Conservation (phyloP, 768 basidiomycete genomes). For the Trametes gibbosa region DNA sequence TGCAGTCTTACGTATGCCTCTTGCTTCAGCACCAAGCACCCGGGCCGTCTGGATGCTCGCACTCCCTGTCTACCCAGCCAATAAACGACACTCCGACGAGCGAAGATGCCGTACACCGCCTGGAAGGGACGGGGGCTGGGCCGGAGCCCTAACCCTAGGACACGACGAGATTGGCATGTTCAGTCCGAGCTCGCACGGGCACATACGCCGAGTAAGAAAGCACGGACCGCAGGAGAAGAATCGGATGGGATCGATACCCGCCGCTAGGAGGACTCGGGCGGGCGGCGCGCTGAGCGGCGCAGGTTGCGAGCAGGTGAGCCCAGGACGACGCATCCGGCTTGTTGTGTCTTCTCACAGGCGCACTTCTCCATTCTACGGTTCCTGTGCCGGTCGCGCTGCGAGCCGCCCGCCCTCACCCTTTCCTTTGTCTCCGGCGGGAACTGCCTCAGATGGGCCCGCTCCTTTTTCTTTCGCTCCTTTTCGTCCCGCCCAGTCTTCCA, state of each 20-base stretch:
- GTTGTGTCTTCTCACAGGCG: conserved; percentile 15
- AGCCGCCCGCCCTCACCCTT: background rate
- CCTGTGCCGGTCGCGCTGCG: conserved; percentile 18
- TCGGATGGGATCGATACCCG: conserved; percentile 15
- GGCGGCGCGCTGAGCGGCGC: conserved; percentile 1
- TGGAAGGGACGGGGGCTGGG: background rate
- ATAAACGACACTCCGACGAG: conserved; percentile 8
- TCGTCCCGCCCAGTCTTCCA: background rate
- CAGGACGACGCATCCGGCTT: conserved; percentile 13
- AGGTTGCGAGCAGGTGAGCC: conserved; percentile 14
- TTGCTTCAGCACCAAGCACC: background rate
- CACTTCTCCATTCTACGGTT: conserved; percentile 22
- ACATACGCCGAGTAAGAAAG: conserved; percentile 5
- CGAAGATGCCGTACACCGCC: conserved; percentile 7
- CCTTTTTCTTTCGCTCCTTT: conserved; percentile 15
- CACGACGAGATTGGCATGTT: conserved; percentile 11
- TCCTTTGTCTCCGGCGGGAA: conserved; percentile 23
- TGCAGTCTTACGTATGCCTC: background rate
- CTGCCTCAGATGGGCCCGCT: conserved; percentile 13
- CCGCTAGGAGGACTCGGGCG: background rate
- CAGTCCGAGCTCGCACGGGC: background rate
- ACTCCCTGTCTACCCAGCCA: background rate
- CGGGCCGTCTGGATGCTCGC: background rate
- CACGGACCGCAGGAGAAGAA: conserved; percentile 6
- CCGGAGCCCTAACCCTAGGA: conserved; percentile 13